A percentile compares a stretch with the other conserved stretches of the same genome.
Evolutionary conservation across 306 rosid genomes (phyloP).

Genomic region (Castanospermum australe): DNA sequence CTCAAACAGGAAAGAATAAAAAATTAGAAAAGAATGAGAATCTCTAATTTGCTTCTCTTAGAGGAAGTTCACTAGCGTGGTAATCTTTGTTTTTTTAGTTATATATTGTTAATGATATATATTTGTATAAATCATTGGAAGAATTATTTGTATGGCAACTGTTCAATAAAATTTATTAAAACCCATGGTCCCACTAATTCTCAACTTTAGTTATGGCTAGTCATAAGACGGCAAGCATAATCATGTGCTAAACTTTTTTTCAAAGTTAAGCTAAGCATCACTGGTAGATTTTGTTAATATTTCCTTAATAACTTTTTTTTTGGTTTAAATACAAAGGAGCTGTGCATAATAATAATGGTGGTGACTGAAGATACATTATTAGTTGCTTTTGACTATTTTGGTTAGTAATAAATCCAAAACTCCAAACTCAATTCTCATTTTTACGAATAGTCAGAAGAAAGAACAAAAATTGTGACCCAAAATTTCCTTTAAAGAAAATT

Average conservation of each 20-base stretch:
- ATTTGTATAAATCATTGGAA: background rate
- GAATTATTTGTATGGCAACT: background rate
- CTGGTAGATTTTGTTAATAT: too few relatives aligned
- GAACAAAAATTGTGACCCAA: too few relatives aligned
- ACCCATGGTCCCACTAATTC: constrained; percentile 16
- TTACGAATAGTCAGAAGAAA: too few relatives aligned
- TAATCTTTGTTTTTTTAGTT: background rate
- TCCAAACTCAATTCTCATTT: too few relatives aligned
- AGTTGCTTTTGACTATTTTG: too few relatives aligned
- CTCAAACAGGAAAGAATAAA: background rate
- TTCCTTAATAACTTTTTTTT: too few relatives aligned
- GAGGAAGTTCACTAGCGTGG: constrained; percentile 8
- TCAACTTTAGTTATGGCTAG: background rate
- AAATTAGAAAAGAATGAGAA: background rate
- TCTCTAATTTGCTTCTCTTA: constrained; percentile 19
- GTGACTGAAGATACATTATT: too few relatives aligned
- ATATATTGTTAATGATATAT: background rate
- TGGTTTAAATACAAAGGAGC: too few relatives aligned
- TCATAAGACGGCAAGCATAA: constrained; percentile 30
- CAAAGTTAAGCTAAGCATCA: constrained; percentile 44
- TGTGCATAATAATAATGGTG: too few relatives aligned
- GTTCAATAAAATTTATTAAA: background rate
- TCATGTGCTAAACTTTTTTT: constrained; percentile 38
- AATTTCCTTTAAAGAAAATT: too few relatives aligned
- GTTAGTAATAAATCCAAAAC: too few relatives aligned